phyloP scores from a whole-genome alignment of 2,329 filamentous ascomycete genomes.

The Apiospora kogelbergensis region DNA sequence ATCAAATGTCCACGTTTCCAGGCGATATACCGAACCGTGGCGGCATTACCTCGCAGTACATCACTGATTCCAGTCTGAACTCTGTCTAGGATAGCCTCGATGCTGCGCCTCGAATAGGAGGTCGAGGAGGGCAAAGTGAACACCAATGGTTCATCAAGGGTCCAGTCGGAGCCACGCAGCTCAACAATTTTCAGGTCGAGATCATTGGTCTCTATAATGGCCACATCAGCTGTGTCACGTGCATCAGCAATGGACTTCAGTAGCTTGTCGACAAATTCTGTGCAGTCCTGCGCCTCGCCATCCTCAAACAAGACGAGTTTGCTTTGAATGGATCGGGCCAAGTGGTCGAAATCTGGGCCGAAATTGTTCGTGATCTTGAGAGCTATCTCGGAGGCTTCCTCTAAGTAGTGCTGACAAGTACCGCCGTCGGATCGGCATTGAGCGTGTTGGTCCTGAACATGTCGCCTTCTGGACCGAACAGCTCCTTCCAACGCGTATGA shows the following conservation, averaged over 20 bases:
- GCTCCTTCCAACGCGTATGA: conserved; percentile 41
- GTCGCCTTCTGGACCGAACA: conserved; percentile 40
- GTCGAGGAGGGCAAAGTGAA: conserved; percentile 43
- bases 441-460: conserved; percentile 40
- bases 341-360: conserved; percentile 46
- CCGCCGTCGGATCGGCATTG: conserved; percentile 34
- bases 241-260: conserved; percentile 36
- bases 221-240: conserved; percentile 42
- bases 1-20: conserved; percentile 55
- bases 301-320: conserved; percentile 47
- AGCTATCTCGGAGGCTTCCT: conserved; percentile 45
- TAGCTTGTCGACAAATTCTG: conserved; percentile 42
- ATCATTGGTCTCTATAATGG: conserved; percentile 43
- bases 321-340: conserved; percentile 42
- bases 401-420: conserved; percentile 40
- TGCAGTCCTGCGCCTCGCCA: conserved; percentile 41
- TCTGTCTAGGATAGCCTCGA: conserved; percentile 50
- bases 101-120: conserved; percentile 43
- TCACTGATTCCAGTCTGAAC: conserved; percentile 51
- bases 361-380: conserved; percentile 50
- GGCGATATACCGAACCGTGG: conserved; percentile 46
- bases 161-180: conserved; percentile 46
- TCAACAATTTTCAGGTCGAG: conserved; percentile 49
- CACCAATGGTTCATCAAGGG: conserved; percentile 43
- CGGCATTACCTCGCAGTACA: conserved; percentile 46